Evolutionary conservation across 1,284 basidiomycete genomes (phyloP).

Genomic region (Sphagnurus paluster): DNA sequence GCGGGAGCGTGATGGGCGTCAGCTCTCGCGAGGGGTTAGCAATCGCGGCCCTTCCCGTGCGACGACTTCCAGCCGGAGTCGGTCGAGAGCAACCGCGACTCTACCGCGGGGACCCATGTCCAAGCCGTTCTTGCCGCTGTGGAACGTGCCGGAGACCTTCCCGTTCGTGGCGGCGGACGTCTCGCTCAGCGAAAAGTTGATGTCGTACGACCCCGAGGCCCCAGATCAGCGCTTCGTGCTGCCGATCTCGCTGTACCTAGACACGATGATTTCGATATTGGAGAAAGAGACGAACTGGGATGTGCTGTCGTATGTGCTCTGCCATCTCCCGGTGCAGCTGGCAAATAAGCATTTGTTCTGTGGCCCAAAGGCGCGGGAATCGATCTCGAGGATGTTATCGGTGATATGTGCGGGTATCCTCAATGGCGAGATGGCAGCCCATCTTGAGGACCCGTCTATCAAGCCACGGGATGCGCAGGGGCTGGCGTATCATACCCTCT

Average conservation of each 20-base stretch:
- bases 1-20: conserved; percentile 54
- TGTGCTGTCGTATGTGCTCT: conserved; percentile 88
- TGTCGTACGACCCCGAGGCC: conserved; percentile 72
- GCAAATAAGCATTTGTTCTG: conserved; percentile 97
- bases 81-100: conserved; percentile 55
- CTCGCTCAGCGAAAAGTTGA: conserved; percentile 73
- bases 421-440: conserved; percentile 53
- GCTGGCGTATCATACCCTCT: conserved; percentile 85
- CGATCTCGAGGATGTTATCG: conserved; percentile 67
- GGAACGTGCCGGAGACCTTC: conserved; percentile 79
- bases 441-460: conserved; percentile 58
- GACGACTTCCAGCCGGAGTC: conserved; percentile 66
- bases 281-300: conserved; percentile 90
- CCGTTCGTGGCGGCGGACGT: conserved; percentile 65
- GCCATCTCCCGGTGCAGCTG: conserved; percentile 89
- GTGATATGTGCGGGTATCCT: conserved; percentile 74
- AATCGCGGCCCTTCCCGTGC: conserved; percentile 43
- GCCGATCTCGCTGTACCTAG: conserved; percentile 80
- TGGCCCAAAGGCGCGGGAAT: conserved; percentile 74
- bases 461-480: conserved; percentile 87
- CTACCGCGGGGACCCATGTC: conserved; percentile 24
- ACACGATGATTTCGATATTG: conserved; percentile 67
- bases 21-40: conserved; percentile 59
- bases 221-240: conserved; percentile 56
- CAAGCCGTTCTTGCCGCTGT: conserved; percentile 58